Percentiles rank a stretch among this genome's conserved stretches.
phyloP scores from a whole-genome alignment of 805 yeast genomes.

The Myxozyma kluyveri region DNA sequence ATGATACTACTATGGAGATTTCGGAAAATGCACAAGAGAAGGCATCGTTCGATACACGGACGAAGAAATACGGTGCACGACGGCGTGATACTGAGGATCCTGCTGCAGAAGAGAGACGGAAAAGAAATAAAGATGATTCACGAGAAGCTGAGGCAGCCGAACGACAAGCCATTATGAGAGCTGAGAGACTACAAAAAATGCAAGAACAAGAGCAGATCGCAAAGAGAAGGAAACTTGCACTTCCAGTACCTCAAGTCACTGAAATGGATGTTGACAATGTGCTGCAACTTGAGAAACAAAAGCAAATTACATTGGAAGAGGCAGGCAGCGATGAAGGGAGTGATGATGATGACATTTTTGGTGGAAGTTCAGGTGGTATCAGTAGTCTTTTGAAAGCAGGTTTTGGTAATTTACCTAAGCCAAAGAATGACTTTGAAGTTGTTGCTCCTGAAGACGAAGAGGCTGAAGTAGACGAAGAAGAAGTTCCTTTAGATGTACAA shows the following conservation, averaged over 20 bases:
- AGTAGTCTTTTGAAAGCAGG: slow-evolving; percentile 16
- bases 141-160: slow-evolving; percentile 31
- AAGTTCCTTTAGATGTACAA: slow-evolving; percentile 17
- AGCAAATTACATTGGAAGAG: slow-evolving; percentile 29
- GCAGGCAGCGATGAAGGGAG: slow-evolving; percentile 25
- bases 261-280: slow-evolving; percentile 37
- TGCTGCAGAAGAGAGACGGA: slow-evolving; percentile 24
- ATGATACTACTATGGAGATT: slow-evolving; percentile 64
- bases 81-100: slow-evolving; percentile 29
- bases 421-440: slow-evolving; percentile 41
- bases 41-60: slow-evolving; percentile 43
- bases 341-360: slow-evolving; percentile 40
- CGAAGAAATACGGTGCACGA: slow-evolving; percentile 22
- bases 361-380: slow-evolving; percentile 34
- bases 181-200: slow-evolving; percentile 36
- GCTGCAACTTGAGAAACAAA: slow-evolving; percentile 33
- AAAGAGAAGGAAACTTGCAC: slow-evolving; percentile 42
- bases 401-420: slow-evolving; percentile 40
- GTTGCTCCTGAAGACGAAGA: slow-evolving; percentile 40
- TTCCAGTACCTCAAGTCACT: slow-evolving; percentile 41
- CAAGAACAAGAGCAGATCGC: slow-evolving; percentile 36
- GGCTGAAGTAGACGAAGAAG: slow-evolving; percentile 20
- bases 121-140: slow-evolving; percentile 12
- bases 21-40: slow-evolving; percentile 42
- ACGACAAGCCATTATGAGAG: slow-evolving; percentile 31